Conservation (phyloP, 1,284 basidiomycete genomes). For the Leccinum huronense region DNA sequence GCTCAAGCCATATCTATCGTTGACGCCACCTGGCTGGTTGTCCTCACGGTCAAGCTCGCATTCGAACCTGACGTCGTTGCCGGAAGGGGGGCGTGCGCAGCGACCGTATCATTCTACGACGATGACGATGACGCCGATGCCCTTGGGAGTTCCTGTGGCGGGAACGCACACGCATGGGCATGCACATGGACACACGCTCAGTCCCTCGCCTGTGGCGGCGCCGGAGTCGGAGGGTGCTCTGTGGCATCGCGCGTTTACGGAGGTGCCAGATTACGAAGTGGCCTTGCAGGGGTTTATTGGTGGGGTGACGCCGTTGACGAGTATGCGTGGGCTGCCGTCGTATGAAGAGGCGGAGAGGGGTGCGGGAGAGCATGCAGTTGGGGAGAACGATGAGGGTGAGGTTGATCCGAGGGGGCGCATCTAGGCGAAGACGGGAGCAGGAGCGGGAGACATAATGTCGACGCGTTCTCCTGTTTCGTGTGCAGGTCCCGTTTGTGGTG, state of each 20-base stretch:
- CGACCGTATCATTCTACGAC: background rate
- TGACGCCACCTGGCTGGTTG: constrained; percentile 38
- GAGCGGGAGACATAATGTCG: background rate
- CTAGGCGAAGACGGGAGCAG: background rate
- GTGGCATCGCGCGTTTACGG: constrained; percentile 60
- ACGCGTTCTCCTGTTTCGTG: background rate
- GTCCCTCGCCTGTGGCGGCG: background rate
- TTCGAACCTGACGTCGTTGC: constrained; percentile 33
- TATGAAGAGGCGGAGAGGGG: constrained; percentile 62
- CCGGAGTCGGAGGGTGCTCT: constrained; percentile 34
- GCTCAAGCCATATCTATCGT: constrained; percentile 56
- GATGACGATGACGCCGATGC: background rate
- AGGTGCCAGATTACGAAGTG: constrained; percentile 83
- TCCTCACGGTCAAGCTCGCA: constrained; percentile 40
- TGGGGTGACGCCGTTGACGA: constrained; percentile 80
- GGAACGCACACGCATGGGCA: background rate
- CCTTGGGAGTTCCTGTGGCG: background rate
- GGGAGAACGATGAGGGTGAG: background rate
- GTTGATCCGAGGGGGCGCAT: constrained; percentile 10
- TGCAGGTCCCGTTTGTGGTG: background rate
- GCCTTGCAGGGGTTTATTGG: constrained; percentile 83
- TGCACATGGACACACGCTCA: constrained; percentile 4
- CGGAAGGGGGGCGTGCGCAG: constrained; percentile 1
- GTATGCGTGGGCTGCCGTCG: constrained; percentile 70
- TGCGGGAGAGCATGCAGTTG: background rate